These are phyloP conservation scores for Aspergillus pseudoglaucus DNA, from an alignment of 2,329 filamentous ascomycete species.

Conservation along the genomic window DNA sequence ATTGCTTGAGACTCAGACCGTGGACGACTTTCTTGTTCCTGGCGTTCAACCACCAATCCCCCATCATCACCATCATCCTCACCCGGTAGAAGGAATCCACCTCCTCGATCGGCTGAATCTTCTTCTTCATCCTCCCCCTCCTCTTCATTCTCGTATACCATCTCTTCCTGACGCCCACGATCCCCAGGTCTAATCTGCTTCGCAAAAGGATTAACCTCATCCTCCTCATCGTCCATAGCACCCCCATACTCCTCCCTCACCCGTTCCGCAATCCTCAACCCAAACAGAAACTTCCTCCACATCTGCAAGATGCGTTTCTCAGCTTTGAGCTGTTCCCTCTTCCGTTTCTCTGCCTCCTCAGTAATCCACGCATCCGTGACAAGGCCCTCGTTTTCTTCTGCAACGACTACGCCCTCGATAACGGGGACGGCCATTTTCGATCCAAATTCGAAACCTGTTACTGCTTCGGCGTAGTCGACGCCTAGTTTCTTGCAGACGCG, in stretches of 20 bases:
- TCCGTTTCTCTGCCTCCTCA: slow-evolving; percentile 66
- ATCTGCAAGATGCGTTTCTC: slow-evolving; percentile 64
- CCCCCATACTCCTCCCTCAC: slow-evolving; percentile 71
- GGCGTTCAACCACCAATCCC: slow-evolving; percentile 25
- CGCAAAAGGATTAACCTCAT: slow-evolving; percentile 32
- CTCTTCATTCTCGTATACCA: slow-evolving; percentile 6
- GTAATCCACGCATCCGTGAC: slow-evolving; percentile 73
- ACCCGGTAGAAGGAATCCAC: slow-evolving; percentile 27
- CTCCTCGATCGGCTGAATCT: slow-evolving; percentile 20
- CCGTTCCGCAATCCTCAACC: slow-evolving; percentile 71
- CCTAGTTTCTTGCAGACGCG: slow-evolving; percentile 76
- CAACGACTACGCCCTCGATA: slow-evolving; percentile 82
- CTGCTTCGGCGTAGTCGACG: slow-evolving; percentile 88
- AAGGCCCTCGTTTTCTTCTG: slow-evolving; percentile 66
- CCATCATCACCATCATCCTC: slow-evolving; percentile 21
- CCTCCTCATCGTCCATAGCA: slow-evolving; percentile 22
- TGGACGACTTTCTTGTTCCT: slow-evolving; percentile 5
- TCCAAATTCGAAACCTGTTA: slow-evolving; percentile 94
- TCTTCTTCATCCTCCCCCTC: slow-evolving; percentile 11
- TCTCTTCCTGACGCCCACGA: slow-evolving; percentile 7
- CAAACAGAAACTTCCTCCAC: slow-evolving; percentile 86
- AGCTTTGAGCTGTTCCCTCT: slow-evolving; percentile 78
- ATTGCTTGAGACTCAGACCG: slow-evolving; percentile 1
- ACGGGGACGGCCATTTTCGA: slow-evolving; percentile 90
- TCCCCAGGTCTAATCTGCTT: neutral